These are phyloP conservation scores for Chaetomiaceae sp. DNA, from an alignment of 2,329 filamentous ascomycete species.

Conservation along the genomic window DNA sequence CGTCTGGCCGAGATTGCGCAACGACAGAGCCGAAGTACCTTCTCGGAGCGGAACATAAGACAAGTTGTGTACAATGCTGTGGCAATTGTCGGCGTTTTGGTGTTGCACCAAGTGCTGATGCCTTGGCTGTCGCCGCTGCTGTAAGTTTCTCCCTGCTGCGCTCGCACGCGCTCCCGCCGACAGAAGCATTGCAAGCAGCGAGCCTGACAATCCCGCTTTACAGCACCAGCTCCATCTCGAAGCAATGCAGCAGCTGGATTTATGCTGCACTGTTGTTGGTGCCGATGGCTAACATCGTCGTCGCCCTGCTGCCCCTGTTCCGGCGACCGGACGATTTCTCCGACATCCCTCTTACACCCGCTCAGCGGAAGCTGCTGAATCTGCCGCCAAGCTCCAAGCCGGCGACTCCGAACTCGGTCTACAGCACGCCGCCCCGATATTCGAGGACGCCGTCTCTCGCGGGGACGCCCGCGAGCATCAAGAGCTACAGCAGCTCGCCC, in stretches of 20 bases:
- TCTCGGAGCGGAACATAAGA: constrained; percentile 69
- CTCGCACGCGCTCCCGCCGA: background rate
- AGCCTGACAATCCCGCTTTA: constrained; percentile 9
- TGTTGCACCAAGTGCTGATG: constrained; percentile 34
- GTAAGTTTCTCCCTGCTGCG: constrained; percentile 29
- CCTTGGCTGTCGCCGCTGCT: constrained; percentile 31
- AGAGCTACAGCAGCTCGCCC: constrained; percentile 53
- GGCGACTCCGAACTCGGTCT: constrained; percentile 64
- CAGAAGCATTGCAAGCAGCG: background rate
- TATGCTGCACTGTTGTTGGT: constrained; percentile 48
- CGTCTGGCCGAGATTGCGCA: constrained; percentile 78
- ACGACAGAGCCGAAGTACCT: constrained; percentile 70
- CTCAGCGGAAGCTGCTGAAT: constrained; percentile 78
- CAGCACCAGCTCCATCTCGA: constrained; percentile 31
- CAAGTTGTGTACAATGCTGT: constrained; percentile 62
- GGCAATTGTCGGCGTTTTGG: constrained; percentile 32
- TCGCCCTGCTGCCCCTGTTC: constrained; percentile 67
- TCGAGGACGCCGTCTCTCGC: constrained; percentile 63
- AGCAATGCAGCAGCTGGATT: constrained; percentile 37
- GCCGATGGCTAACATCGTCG: constrained; percentile 62
- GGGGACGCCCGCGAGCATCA: constrained; percentile 55
- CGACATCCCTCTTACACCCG: constrained; percentile 87
- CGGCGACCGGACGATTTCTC: constrained; percentile 67
- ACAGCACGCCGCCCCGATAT: constrained; percentile 83
- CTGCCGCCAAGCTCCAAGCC: constrained; percentile 60